Conservation (phyloP, 306 rosid species). For the Rosa multiflora region DNA sequence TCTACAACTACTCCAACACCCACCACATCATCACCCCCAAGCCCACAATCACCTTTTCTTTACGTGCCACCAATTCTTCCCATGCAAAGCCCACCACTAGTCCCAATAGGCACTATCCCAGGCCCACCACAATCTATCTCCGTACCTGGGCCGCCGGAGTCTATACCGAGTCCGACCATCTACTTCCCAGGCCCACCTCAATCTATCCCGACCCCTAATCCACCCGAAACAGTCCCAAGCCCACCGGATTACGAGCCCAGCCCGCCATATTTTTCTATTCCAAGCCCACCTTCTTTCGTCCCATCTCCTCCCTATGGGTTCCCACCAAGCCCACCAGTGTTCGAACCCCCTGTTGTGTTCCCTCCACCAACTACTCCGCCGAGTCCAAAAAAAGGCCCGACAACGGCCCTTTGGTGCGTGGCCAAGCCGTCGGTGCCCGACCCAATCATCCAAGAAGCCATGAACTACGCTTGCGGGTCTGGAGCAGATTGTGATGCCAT, state of each 20-base stretch:
- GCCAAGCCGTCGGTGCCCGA: conserved; percentile 96
- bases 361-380: conserved; percentile 87
- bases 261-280: conserved; percentile 19
- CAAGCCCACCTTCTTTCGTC: conserved; percentile 31
- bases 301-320: conserved; percentile 66
- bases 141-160: neutral
- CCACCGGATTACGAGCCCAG: conserved; percentile 35
- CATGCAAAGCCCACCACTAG: conserved; percentile 46
- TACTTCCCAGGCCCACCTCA: conserved; percentile 40
- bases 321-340: conserved; percentile 66
- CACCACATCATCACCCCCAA: conserved; percentile 10
- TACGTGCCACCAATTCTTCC: conserved; percentile 54
- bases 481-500: conserved; percentile 79
- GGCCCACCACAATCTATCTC: conserved; percentile 33
- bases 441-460: conserved; percentile 88
- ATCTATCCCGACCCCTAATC: conserved; percentile 24
- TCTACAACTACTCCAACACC: conserved; percentile 50
- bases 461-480: conserved; percentile 90
- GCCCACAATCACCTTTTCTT: conserved; percentile 29
- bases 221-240: conserved; percentile 39
- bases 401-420: conserved; percentile 74
- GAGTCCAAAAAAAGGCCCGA: conserved; percentile 39
- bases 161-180: conserved; percentile 15
- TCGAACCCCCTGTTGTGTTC: conserved; percentile 67
- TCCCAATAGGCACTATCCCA: conserved; percentile 30